Base-by-base conservation (phyloP, 202 grass and related monocot species). In the Panicum virgatum region DNA sequence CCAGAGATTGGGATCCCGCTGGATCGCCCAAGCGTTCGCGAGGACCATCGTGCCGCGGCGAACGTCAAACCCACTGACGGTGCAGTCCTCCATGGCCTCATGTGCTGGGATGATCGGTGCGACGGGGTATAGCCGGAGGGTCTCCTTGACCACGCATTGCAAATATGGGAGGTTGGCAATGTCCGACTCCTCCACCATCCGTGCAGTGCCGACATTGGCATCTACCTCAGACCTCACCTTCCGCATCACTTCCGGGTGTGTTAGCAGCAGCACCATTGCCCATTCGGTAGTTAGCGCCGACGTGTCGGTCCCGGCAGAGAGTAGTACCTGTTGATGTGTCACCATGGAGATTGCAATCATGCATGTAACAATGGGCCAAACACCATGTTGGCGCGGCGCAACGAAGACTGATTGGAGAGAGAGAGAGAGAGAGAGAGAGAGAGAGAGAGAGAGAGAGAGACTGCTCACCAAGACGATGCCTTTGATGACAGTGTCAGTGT, bases 141-240 rank as follows among this genome's bases (percentile, higher is more conserved):
- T 93, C 84, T 93, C 94, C 7, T 80, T 93, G 18, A 97, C 67
- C 9, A 93, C 42, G 25, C 81, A 89, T 11, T 91, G 86, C 29
- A 93, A 5, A 52, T 89, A 97, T 0, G 88, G 88, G 13, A 97
- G 88, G 45, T 76, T 84, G 3, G 80, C 3, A 44, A 93, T 83
- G 58, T 97, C 94, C 0, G 84, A 48, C 71, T 91, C 94, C 60
- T 89, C 44, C 3, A 89, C 81, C 9, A 93, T 80, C 13, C 89
- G 81, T 7, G 29, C 20, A 0, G 37, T 40, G 42, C 94, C 90
- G n/a, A 97, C 59, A 0, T 2, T 66, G 40, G 57, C 50, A 13
- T 91, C 81, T 1, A 97, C 30, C 81, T 97, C 86, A 1, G 74
- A 73, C 58, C 78, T 76, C 32, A 29, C 68, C 53, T 89, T 90